These are phyloP conservation scores for Massarina eburnea DNA, from an alignment of 2,329 filamentous ascomycete genomes.

Conservation along the genomic window DNA sequence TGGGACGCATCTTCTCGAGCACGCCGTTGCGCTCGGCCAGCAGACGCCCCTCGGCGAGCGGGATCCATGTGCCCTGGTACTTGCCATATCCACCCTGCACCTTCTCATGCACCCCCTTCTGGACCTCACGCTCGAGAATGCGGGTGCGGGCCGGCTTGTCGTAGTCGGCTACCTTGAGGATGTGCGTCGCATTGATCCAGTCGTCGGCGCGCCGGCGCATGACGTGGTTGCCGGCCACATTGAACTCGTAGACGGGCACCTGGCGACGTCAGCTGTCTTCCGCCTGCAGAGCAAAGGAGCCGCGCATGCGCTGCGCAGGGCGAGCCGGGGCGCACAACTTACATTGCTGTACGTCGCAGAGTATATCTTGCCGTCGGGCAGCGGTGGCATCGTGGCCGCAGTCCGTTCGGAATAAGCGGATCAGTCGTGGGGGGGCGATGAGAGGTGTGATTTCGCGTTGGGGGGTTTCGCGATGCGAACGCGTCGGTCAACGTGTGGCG, in stretches of 20 bases:
- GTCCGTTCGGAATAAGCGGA: not conserved
- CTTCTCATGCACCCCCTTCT: conserved; percentile 95
- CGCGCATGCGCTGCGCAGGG: conserved; percentile 1
- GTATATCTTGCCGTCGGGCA: conserved; percentile 55
- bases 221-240: conserved; percentile 85
- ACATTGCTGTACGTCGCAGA: conserved; percentile 68
- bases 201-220: conserved; percentile 93
- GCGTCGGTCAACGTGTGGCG: not conserved
- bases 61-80: conserved; percentile 99
- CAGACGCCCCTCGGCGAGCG: conserved; percentile 74
- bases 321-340: conserved; percentile 5
- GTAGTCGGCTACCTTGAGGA: conserved; percentile 93
- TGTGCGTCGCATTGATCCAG: conserved; percentile 99
- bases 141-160: conserved; percentile 95
- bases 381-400: conserved; percentile 36
- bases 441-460: conserved; percentile 18
- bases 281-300: not conserved
- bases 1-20: conserved; percentile 77
- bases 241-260: conserved; percentile 94
- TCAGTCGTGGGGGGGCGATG: not conserved
- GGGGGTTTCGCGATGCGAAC: conserved; percentile 13
- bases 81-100: conserved; percentile 98
- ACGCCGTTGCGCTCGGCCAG: conserved; percentile 87
- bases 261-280: conserved; percentile 42
- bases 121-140: conserved; percentile 93